Evolutionary conservation across 768 basidiomycete species (phyloP), one percentile per base, ranked within the genome.

Genomic region (Strobilomyces echinocephalus): DNA sequence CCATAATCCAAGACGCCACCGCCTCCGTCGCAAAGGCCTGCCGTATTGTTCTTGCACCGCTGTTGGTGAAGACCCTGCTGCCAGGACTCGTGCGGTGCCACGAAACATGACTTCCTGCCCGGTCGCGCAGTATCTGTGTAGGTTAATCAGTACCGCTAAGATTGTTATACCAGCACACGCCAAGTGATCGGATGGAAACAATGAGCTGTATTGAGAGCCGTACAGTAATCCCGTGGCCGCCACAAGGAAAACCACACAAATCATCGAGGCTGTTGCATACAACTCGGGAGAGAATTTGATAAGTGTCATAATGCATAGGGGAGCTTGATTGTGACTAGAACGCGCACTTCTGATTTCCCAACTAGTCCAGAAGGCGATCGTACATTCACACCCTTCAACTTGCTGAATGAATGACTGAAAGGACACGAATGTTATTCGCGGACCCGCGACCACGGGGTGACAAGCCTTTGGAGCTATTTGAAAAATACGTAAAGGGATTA

Each of bases 181-280:
- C 30, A 30, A 30, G 30, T 30, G 6, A 9, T 30, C 9, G 30
- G 30, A 30, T 30, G 9, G 30, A 24, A 24, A 30, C 30, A 7
- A 6, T 30, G 30, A 8, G 28, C 28, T 28, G 3, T 4, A 20
- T 40, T 18, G 39, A 10, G 12, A 24, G 21, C 11, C 8, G 31
- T 11, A 30, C 30, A 33, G 16, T 12, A 26, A 8, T 15, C n/a
- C 42, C 33, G 9, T 33, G 38, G 31, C 41, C 47, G 54, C 59
- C 54, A 61, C 59, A 46, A 61, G 24, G 59, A 46, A 35, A 30
- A 8, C n/a, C n/a, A n/a, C n/a, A n/a, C n/a, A n/a, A n/a, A n/a
- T n/a, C 43, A 45, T 31, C 20, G 10, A 36, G 42, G 47, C 35
- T 15, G 34, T 28, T 39, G 8, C 24, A 24, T 24, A 24, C 24